Evolutionary conservation across 768 basidiomycete species (phyloP), one percentile per base, ranked within the genome.

Genomic region (Xerocomellus intermedius): DNA sequence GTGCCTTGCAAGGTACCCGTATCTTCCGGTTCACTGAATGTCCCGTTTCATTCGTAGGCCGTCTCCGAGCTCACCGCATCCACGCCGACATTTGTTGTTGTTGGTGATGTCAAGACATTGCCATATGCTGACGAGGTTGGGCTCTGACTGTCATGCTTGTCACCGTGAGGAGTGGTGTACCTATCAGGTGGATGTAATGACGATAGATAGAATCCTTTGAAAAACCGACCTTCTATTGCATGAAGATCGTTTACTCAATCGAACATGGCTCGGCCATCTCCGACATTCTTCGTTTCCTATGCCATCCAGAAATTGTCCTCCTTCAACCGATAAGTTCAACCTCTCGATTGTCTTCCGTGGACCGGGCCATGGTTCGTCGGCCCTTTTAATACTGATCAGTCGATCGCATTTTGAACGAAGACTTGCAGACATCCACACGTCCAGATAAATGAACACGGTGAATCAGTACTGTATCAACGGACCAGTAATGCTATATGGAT

Each of bases 121-220:
- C 96, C 97, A 14, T 87, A 87, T 68, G 82, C 85, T 62, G 91
- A 94, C 65, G 91, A 92, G 70, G 73, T 94, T 55, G 91, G 91
- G 45, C 81, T 94, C 59, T 92, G 72, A 82, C 2, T 44, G 35
- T 38, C 35, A 16, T 16, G 26, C 39, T 42, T 43, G 36, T 42
- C 42, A 45, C 30, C 22, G 37, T 36, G 24, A 52, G 48, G 58
- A 33, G 33, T 28, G 50, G 53, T 48, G 56, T 57, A 62, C 57
- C 55, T 61, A 47, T 45, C 36, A 13, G 21, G 52, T 42, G 28
- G 54, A 48, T 57, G 55, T 68, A 54, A 58, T 52, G 54, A 53
- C 54, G 13, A 54, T 56, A 60, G 55, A 59, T 67, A 56, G 61
- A 59, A 5, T 58, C 45, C 22, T 48, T 54, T 47, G 42, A 54